Conservation (phyloP, 306 rosid species). For the Morella rubra region DNA sequence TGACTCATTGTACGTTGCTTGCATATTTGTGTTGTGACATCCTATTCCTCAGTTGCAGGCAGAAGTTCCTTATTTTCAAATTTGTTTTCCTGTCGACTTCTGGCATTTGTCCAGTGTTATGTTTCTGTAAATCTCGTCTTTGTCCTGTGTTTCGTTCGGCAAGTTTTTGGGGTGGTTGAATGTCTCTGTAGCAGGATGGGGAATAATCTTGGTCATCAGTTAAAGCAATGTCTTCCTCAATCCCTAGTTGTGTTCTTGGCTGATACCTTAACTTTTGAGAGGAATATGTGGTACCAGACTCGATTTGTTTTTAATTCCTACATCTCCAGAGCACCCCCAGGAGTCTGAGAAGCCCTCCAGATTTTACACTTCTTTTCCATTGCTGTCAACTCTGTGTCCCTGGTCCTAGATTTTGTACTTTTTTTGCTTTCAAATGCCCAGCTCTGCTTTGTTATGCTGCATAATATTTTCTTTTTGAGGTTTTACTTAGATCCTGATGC, state of each 20-base stretch:
- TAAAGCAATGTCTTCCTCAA: neutral
- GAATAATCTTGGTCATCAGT: neutral
- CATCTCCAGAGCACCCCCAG: neutral
- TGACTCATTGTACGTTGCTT: neutral
- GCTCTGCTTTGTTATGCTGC: conserved; percentile 1
- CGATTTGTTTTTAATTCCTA: neutral
- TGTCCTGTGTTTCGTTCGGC: neutral
- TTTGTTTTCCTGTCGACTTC: neutral
- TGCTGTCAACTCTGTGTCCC: neutral
- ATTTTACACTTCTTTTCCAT: neutral
- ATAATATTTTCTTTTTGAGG: neutral
- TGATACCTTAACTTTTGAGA: neutral
- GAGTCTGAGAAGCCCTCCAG: neutral
- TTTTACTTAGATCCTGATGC: conserved; percentile 23
- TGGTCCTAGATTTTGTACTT: neutral
- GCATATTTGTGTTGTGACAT: neutral
- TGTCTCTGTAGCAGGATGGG: neutral
- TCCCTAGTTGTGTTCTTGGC: neutral
- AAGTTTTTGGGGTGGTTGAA: conserved; percentile 4
- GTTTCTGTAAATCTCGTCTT: neutral
- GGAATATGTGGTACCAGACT: neutral
- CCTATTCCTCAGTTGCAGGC: neutral
- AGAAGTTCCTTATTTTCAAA: neutral
- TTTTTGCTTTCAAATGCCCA: neutral
- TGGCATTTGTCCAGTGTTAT: neutral